Conservation (phyloP, 1,284 basidiomycete species). For the Cutaneotrichosporon dermatis region DNA sequence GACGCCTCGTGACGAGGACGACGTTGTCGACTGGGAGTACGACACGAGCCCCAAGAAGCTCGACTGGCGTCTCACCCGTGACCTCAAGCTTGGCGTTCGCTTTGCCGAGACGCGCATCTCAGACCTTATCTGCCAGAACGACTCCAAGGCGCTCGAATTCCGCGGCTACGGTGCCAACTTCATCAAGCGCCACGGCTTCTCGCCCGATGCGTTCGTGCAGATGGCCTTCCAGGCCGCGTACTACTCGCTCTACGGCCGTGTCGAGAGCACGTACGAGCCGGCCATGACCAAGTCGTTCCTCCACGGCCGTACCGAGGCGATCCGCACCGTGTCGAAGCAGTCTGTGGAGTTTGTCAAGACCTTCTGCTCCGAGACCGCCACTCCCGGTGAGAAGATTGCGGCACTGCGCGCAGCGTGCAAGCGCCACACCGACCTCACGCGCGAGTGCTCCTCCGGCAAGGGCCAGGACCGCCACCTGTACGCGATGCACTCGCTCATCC, state of each 20-base stretch:
- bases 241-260: constrained; percentile 84
- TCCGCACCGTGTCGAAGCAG: constrained; percentile 81
- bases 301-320: constrained; percentile 93
- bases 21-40: constrained; percentile 45
- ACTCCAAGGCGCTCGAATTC: constrained; percentile 76
- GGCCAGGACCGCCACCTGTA: constrained; percentile 92
- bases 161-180: constrained; percentile 74
- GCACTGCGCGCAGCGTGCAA: constrained; percentile 80
- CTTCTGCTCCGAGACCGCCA: constrained; percentile 74
- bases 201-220: constrained; percentile 90
- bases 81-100: constrained; percentile 77
- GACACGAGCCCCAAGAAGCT: constrained; percentile 92
- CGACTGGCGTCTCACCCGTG: constrained; percentile 82
- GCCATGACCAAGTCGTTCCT: constrained; percentile 97
- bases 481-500: constrained; percentile 76
- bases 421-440: constrained; percentile 77
- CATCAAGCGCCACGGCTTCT: constrained; percentile 86
- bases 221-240: constrained; percentile 98
- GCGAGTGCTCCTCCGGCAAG: constrained; percentile 77
- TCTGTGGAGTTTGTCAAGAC: constrained; percentile 83
- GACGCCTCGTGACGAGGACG: constrained; percentile 34
- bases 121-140: constrained; percentile 97
- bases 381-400: constrained; percentile 63
- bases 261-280: constrained; percentile 94
- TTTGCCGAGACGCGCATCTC: constrained; percentile 91